Evolutionary conservation across 2,329 filamentous ascomycete genomes (phyloP), one percentile per base, ranked within the genome.

Genomic region (Hypocrella siamensis): DNA sequence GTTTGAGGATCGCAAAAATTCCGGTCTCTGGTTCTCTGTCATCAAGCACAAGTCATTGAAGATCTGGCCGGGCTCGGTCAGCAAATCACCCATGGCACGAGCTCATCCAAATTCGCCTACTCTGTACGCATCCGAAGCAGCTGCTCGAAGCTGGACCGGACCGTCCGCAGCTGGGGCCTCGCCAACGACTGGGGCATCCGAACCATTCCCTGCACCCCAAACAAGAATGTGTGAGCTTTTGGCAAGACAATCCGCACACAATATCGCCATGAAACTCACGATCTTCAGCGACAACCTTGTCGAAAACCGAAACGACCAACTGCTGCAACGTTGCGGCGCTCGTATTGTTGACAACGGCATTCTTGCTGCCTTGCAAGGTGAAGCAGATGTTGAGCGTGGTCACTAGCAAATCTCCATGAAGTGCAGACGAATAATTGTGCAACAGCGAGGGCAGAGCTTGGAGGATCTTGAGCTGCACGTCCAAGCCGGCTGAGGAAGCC

Each of bases 271-370:
- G 4, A 5, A 10, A 64, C 71, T 51, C 56, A 79, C 76, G 76
- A 50, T 94, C 85, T 60, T 94, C 85, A 5, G 62, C 60, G 1
- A 76, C 70, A 2, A 94, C 84, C 51, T 92, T 90, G 51, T 96
- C 90, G 54, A 94, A 96, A 0, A 93, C 80, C 1, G 82, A 79
- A 19, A 90, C 83, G 6, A 96, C 77, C 11, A 98, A 69, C 53
- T 96, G 90, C 54, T 94, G 88, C 33, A 98, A 61, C 3, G 90
- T 96, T n/a, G 90, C 90, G 17, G 88, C 84, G 8, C 90, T 90
- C 1, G 92, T 96, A 45, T 92, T 92, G 49, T 88, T 92, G 43
- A 98, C 85, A 31, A 93, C 85, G 17, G 78, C 75, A 58, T 86
- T 92, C 57, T 94, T 96, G 54, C 81, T 90, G 35, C 75, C 79